These are phyloP conservation scores for Nemania serpens DNA, from an alignment of 2,329 filamentous ascomycete genomes.

Conservation along the genomic window DNA sequence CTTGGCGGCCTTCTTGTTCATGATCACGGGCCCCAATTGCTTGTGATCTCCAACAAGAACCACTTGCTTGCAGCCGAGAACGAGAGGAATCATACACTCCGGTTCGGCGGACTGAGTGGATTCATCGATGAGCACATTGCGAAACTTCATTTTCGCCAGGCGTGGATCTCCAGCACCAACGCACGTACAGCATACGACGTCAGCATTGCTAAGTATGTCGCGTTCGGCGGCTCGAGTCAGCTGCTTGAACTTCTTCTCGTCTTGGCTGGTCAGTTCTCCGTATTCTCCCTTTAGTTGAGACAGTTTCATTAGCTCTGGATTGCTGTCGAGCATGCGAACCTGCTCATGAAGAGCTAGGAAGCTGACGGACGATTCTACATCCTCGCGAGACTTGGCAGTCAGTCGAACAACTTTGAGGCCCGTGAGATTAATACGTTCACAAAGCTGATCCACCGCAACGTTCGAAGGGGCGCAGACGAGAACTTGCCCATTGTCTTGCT, in stretches of 20 bases:
- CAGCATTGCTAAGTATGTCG: slow-evolving; percentile 91
- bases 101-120: slow-evolving; percentile 98
- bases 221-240: slow-evolving; percentile 91
- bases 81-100: slow-evolving; percentile 97
- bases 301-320: slow-evolving; percentile 89
- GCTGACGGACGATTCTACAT: slow-evolving; percentile 97
- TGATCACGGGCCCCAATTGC: slow-evolving; percentile 96
- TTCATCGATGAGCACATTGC: slow-evolving; percentile 96
- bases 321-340: slow-evolving; percentile 96
- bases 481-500: slow-evolving; percentile 92
- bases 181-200: slow-evolving; percentile 98
- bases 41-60: slow-evolving; percentile 99
- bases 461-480: slow-evolving; percentile 97
- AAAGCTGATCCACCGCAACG: slow-evolving; percentile 97
- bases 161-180: slow-evolving; percentile 96
- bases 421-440: slow-evolving; percentile 92
- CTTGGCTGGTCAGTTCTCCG: slow-evolving; percentile 89
- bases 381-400: slow-evolving; percentile 97
- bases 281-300: slow-evolving; percentile 90
- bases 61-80: slow-evolving; percentile 97
- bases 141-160: slow-evolving; percentile 95
- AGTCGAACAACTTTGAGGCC: slow-evolving; percentile 95
- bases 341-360: slow-evolving; percentile 96
- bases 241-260: slow-evolving; percentile 98
- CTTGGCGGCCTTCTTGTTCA: slow-evolving; percentile 99